phyloP scores from a whole-genome alignment of 164 flowering plant species.

The Berberis vulgaris region DNA sequence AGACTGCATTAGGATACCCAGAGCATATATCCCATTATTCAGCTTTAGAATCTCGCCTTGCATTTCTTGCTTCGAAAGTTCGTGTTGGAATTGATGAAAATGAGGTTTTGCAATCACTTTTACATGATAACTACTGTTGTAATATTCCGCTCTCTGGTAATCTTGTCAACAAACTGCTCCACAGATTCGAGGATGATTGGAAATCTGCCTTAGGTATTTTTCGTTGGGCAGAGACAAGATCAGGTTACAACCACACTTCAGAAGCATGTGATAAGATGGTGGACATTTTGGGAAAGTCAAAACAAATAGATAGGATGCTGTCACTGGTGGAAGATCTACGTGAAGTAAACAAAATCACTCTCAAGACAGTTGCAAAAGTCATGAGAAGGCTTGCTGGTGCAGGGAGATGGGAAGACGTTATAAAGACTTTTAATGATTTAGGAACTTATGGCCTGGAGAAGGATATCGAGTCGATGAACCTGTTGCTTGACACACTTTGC shows the following conservation, averaged over 20 bases:
- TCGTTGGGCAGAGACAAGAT: conserved; percentile 46
- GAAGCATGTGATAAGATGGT: conserved; percentile 52
- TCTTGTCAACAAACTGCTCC: conserved; percentile 41
- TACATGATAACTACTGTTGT: conserved; percentile 24
- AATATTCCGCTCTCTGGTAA: conserved; percentile 21
- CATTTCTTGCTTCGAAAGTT: conserved; percentile 28
- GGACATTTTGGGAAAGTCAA: conserved; percentile 65
- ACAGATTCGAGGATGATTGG: conserved; percentile 65
- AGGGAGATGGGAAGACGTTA: conserved; percentile 55
- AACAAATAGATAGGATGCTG: conserved; percentile 53
- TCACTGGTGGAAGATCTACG: conserved; percentile 44
- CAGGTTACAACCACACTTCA: conserved; percentile 30
- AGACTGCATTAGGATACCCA: conserved; percentile 4
- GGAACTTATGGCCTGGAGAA: conserved; percentile 51
- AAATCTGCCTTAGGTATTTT: conserved; percentile 66
- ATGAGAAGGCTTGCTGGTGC: conserved; percentile 86
- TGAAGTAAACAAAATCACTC: conserved; percentile 23
- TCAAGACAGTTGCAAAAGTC: conserved; percentile 49
- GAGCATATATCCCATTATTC: conserved; percentile 6
- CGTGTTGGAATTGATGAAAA: conserved; percentile 25
- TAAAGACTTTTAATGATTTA: conserved; percentile 18
- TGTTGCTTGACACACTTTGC: conserved; percentile 79
- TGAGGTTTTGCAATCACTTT: conserved; percentile 40
- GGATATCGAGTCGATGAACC: conserved; percentile 68
- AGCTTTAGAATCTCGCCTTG: conserved; percentile 17